Percentiles rank a stretch among this genome's conserved stretches.
Evolutionary conservation across 331 rosid genomes (phyloP).

Genomic region (Phaseolus coccineus): DNA sequence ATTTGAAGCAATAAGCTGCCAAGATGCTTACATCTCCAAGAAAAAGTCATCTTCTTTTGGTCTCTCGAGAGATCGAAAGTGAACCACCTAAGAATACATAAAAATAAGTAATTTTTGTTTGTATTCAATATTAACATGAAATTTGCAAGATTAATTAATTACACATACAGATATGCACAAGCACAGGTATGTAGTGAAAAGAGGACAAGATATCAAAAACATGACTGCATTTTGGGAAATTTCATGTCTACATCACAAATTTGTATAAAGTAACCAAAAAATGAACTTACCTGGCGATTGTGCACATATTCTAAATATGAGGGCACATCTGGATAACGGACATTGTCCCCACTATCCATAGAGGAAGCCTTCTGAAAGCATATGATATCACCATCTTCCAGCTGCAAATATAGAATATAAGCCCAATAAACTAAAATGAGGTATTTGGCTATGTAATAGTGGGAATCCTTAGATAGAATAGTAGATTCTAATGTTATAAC

Average conservation of each 20-base stretch:
- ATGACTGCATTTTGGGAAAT: background rate
- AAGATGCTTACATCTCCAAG: constrained; percentile 72
- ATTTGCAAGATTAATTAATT: constrained; percentile 13
- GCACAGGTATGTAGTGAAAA: background rate
- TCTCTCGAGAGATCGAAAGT: constrained; percentile 80
- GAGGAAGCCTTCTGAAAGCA: constrained; percentile 75
- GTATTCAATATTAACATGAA: constrained; percentile 13
- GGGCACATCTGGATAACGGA: constrained; percentile 78
- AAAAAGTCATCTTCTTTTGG: constrained; percentile 87
- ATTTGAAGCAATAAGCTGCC: constrained; percentile 28
- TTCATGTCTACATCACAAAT: constrained; percentile 35
- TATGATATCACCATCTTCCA: constrained; percentile 87
- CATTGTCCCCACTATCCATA: constrained; percentile 56
- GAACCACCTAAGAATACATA: constrained; percentile 68
- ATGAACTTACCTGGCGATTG: constrained; percentile 71
- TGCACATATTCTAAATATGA: constrained; percentile 84
- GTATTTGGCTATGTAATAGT: background rate
- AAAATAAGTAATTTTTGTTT: constrained; percentile 32
- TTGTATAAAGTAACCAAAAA: constrained; percentile 14
- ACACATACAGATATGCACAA: background rate
- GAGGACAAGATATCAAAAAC: constrained; percentile 8
- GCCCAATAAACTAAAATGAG: constrained; percentile 2
- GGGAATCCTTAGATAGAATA: background rate
- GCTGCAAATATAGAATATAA: constrained; percentile 51
- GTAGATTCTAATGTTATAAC: background rate